These are phyloP conservation scores for Cornus florida DNA, from an alignment of 148 eudicot species.

Conservation along the genomic window DNA sequence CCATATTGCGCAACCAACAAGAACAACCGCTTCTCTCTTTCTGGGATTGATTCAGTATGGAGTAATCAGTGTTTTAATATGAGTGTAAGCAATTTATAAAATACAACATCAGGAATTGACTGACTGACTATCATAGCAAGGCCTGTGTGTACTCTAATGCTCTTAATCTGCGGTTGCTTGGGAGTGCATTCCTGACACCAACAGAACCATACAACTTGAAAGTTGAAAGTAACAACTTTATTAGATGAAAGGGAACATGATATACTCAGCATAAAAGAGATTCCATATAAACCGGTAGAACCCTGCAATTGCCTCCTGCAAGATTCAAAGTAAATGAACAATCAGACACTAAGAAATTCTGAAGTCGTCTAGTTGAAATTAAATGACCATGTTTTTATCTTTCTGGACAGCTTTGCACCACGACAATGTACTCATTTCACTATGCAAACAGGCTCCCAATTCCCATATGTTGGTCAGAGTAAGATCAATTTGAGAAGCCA, in stretches of 20 bases:
- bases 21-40: neutral
- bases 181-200: conserved; percentile 11
- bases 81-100: neutral
- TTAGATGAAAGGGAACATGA: conserved; percentile 76
- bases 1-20: neutral
- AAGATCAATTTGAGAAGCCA: neutral
- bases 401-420: neutral
- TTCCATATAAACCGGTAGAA: conserved; percentile 95
- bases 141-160: neutral
- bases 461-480: neutral
- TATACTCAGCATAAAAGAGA: conserved; percentile 85
- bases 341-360: neutral
- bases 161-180: neutral
- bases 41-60: neutral
- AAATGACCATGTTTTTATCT: neutral
- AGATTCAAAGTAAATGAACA: conserved; percentile 11
- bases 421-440: neutral
- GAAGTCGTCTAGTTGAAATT: neutral
- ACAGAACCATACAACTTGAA: neutral
- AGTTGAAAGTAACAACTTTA: neutral
- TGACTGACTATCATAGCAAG: neutral
- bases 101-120: neutral
- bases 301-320: conserved; percentile 91
- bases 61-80: too few species aligned
- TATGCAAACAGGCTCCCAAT: neutral